Conservation (phyloP, 202 grass and related monocot species). For the Sporobolus alterniflorus region DNA sequence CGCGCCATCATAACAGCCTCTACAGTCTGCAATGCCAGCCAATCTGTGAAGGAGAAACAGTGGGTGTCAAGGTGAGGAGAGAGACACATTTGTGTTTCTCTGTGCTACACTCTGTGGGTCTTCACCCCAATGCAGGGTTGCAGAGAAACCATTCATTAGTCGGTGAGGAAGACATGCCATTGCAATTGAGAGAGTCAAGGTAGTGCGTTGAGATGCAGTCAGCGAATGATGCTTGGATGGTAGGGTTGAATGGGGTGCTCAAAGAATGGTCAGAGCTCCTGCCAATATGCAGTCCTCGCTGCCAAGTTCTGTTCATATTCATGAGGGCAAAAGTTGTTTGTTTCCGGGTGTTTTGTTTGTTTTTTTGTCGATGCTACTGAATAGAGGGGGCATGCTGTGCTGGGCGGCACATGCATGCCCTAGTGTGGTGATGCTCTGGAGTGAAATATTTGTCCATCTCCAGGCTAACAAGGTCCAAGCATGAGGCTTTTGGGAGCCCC, state of each 20-base stretch:
- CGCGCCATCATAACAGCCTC: conserved; percentile 45
- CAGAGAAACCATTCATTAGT: conserved; percentile 51
- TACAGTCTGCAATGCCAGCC: conserved; percentile 37
- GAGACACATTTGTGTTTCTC: conserved; percentile 48
- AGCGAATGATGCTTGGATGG: conserved; percentile 17
- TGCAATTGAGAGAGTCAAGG: conserved; percentile 44
- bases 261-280: conserved; percentile 41
- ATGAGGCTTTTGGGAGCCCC: conserved; percentile 64
- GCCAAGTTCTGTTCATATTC: conserved; percentile 63
- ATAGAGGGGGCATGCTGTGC: conserved; percentile 42
- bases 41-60: conserved; percentile 45
- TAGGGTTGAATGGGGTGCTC: conserved; percentile 48
- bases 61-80: background rate
- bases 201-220: background rate
- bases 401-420: conserved; percentile 61
- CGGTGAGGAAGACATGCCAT: too few relatives aligned
- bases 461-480: conserved; percentile 63
- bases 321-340: conserved; percentile 54
- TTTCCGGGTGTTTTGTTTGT: conserved; percentile 63
- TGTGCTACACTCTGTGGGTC: conserved; percentile 37
- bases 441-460: conserved; percentile 82
- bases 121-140: conserved; percentile 46
- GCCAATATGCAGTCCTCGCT: conserved; percentile 43
- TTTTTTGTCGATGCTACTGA: conserved; percentile 55
- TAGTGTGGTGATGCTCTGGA: conserved; percentile 51